Conservation (phyloP, 192 early-diverging fungal species). For the Coemansia sp. region DNA sequence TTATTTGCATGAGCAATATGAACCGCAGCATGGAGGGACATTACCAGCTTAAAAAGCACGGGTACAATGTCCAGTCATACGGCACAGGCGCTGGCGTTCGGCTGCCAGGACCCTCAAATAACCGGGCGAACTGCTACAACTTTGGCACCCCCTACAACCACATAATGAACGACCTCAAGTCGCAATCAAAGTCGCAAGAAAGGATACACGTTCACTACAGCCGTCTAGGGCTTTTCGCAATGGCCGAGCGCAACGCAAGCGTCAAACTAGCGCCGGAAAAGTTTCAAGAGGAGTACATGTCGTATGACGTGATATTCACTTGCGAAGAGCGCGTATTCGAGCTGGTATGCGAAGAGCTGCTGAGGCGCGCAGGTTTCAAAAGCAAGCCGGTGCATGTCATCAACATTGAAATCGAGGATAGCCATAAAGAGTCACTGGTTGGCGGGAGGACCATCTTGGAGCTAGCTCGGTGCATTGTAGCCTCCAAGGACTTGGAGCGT, state of each 20-base stretch:
- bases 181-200: conserved; percentile 59
- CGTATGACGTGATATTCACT: conserved; percentile 91
- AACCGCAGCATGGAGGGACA: conserved; percentile 98
- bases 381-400: conserved; percentile 84
- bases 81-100: conserved; percentile 90
- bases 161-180: conserved; percentile 79
- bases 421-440: conserved; percentile 78
- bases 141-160: conserved; percentile 92
- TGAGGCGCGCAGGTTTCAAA: conserved; percentile 61
- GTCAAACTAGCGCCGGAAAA: conserved; percentile 88
- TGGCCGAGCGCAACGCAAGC: conserved; percentile 93
- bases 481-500: conserved; percentile 71
- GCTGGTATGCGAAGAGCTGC: conserved; percentile 86
- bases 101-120: conserved; percentile 80
- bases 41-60: conserved; percentile 66
- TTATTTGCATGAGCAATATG: conserved; percentile 96
- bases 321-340: conserved; percentile 97
- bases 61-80: conserved; percentile 81
- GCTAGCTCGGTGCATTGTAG: conserved; percentile 62
- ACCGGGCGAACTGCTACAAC: conserved; percentile 85
- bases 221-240: conserved; percentile 79
- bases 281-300: conserved; percentile 71
- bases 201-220: conserved; percentile 54
- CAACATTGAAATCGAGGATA: conserved; percentile 96
- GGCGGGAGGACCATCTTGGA: conserved; percentile 84